A percentile compares a stretch with the other conserved stretches of the same genome.
Evolutionary conservation across 805 yeast genomes (phyloP).

Genomic region (Jamesozyma spencerorum): DNA sequence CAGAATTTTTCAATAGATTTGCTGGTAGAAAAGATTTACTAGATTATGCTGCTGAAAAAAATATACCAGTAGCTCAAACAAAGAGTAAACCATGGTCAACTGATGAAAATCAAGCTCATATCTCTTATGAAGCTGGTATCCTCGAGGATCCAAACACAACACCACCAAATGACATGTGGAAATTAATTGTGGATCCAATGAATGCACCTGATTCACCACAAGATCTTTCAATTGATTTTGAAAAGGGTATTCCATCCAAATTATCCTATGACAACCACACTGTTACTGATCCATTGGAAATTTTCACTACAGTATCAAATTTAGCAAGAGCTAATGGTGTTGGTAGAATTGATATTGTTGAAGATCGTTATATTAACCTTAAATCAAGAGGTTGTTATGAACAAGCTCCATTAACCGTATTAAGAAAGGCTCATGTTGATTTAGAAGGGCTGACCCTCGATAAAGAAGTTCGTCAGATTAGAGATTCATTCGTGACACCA

Average conservation of each 20-base stretch:
- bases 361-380: slow-evolving; percentile 96
- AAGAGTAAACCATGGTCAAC: slow-evolving; percentile 99
- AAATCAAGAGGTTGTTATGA: slow-evolving; percentile 99
- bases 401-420: slow-evolving; percentile 94
- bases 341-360: slow-evolving; percentile 98
- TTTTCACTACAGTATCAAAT: slow-evolving; percentile 86
- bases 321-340: slow-evolving; percentile 99
- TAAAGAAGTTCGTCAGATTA: slow-evolving; percentile 93
- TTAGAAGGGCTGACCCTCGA: slow-evolving; percentile 94
- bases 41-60: slow-evolving; percentile 86
- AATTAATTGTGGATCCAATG: slow-evolving; percentile 87
- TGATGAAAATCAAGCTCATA: slow-evolving; percentile 98
- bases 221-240: slow-evolving; percentile 71
- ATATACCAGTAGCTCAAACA: slow-evolving; percentile 92
- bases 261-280: slow-evolving; percentile 55
- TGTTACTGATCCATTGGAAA: slow-evolving; percentile 81
- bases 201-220: slow-evolving; percentile 95
- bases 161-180: slow-evolving; percentile 99
- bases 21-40: slow-evolving; percentile 96
- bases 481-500: slow-evolving; percentile 94
- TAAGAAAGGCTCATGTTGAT: slow-evolving; percentile 91
- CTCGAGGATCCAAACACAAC: slow-evolving; percentile 97
- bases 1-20: slow-evolving; percentile 85
- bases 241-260: slow-evolving; percentile 81
- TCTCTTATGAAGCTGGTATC: slow-evolving; percentile 98